Conservation (phyloP, 805 yeast genomes). For the Lipomyces starkeyi region DNA sequence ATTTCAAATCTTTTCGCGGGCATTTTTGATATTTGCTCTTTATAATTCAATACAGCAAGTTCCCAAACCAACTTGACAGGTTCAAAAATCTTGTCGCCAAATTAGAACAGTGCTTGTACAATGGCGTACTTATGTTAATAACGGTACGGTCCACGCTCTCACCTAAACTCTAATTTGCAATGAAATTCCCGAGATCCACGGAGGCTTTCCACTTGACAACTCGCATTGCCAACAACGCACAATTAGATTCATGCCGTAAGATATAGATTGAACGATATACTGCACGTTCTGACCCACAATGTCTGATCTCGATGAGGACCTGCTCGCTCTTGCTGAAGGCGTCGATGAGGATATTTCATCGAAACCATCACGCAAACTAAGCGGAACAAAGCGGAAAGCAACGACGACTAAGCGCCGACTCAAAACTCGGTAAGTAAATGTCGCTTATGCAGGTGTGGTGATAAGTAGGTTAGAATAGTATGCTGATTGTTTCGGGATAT, state of each 20-base stretch:
- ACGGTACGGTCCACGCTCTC: too few relatives aligned
- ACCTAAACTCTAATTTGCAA: too few relatives aligned
- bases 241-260: neutral
- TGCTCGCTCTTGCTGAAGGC: constrained; percentile 91
- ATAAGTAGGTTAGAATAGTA: constrained; percentile 42
- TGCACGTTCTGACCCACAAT: constrained; percentile 45
- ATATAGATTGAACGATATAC: neutral
- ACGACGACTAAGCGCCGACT: constrained; percentile 27
- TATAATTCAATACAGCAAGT: too few relatives aligned
- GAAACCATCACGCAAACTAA: constrained; percentile 22
- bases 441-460: constrained; percentile 31
- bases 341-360: constrained; percentile 52
- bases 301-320: constrained; percentile 89
- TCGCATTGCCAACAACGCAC: neutral
- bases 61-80: too few relatives aligned
- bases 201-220: neutral
- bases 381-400: constrained; percentile 43
- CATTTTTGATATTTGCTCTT: too few relatives aligned
- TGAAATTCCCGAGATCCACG: too few relatives aligned
- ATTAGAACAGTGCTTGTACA: too few relatives aligned
- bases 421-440: constrained; percentile 18
- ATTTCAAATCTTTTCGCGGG: too few relatives aligned
- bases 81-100: too few relatives aligned
- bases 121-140: too few relatives aligned
- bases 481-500: constrained; percentile 14